Evolutionary conservation across 169 alveolate genomes (phyloP).

Genomic region (Plasmodium chabaudi): DNA sequence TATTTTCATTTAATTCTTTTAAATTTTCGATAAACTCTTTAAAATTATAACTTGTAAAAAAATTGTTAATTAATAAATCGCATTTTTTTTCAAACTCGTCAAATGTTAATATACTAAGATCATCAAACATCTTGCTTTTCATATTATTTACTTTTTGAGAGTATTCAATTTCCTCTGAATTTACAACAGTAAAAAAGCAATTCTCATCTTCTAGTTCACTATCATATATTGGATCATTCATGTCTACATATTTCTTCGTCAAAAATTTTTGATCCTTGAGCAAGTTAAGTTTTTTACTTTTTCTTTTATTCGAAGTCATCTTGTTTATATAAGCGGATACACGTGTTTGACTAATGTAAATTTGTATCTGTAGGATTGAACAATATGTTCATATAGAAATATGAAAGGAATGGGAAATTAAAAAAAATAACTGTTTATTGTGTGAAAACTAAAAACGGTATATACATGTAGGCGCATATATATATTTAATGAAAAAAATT

Average conservation of each 20-base stretch:
- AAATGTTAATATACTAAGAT: slow-evolving; percentile 49
- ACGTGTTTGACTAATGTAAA: not conserved
- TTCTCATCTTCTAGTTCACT: slow-evolving; percentile 75
- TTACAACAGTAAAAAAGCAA: slow-evolving; percentile 67
- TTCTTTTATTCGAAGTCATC: slow-evolving; percentile 39
- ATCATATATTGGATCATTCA: slow-evolving; percentile 76
- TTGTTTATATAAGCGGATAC: not conserved
- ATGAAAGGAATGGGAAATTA: too few species aligned
- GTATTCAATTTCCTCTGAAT: slow-evolving; percentile 70
- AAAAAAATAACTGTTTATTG: too few species aligned
- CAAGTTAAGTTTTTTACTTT: slow-evolving; percentile 55
- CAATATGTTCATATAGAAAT: too few species aligned
- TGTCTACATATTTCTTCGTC: slow-evolving; percentile 70
- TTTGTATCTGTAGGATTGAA: too few species aligned
- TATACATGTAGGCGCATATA: too few species aligned
- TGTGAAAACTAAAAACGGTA: too few species aligned
- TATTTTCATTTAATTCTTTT: slow-evolving; percentile 62
- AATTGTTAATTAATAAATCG: slow-evolving; percentile 47
- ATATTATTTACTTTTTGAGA: slow-evolving; percentile 58
- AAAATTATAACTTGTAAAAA: slow-evolving; percentile 41
- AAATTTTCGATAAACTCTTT: slow-evolving; percentile 55
- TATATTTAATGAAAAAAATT: too few species aligned
- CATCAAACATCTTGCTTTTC: slow-evolving; percentile 75
- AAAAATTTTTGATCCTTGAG: slow-evolving; percentile 67
- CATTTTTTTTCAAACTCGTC: slow-evolving; percentile 73